These are phyloP conservation scores for Aspergillus homomorphus DNA, from an alignment of 495 filamentous ascomycete species.

Conservation along the genomic window DNA sequence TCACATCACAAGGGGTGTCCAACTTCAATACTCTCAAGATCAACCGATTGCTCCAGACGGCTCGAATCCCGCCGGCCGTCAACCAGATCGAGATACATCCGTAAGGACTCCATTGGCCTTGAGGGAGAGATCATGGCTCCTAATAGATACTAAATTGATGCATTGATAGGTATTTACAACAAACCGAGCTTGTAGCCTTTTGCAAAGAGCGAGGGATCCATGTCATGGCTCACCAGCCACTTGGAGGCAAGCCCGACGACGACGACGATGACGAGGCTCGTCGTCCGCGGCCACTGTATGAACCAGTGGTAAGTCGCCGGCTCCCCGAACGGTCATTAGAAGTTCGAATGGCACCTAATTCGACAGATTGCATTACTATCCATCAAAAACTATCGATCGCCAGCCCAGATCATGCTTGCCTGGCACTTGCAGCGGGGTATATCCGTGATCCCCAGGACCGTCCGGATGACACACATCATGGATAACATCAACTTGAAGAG, in stretches of 20 bases:
- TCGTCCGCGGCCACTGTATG: not conserved
- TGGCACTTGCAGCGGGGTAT: not conserved
- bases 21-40: conserved; percentile 5
- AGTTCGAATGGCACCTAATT: not conserved
- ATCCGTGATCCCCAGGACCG: not conserved
- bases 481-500: not conserved
- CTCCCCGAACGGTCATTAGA: not conserved
- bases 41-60: not conserved
- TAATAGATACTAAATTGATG: not conserved
- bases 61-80: not conserved
- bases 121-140: not conserved
- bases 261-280: not conserved
- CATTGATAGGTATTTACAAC: not conserved
- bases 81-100: conserved; percentile 6
- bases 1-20: not conserved
- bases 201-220: not conserved
- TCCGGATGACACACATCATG: not conserved
- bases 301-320: not conserved
- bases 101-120: not conserved
- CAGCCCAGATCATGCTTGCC: conserved; percentile 1
- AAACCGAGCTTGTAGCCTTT: not conserved
- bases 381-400: not conserved
- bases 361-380: not conserved
- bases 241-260: not conserved
- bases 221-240: conserved; percentile 4